Base-by-base conservation (phyloP, 441 rosid genomes). In the Corymbia calophylla region DNA sequence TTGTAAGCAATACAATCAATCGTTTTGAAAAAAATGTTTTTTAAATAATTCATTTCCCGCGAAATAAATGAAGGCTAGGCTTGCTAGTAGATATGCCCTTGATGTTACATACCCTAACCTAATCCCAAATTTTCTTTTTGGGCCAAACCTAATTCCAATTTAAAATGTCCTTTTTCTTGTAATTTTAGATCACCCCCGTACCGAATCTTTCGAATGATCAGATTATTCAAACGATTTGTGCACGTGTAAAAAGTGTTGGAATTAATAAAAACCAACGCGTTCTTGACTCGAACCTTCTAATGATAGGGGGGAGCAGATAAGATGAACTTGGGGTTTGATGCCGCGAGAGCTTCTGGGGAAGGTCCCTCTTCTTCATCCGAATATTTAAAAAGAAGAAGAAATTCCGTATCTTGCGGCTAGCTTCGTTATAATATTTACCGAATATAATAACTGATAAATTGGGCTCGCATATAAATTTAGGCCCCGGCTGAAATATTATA, bases 1-100 rank as follows among this genome's bases (percentile, higher is more conserved):
- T 58, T 58, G 0, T 10, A 25, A 58, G 3, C 0, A 0, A 58
- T 10, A 58, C 1, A 58, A 9, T 9, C 0, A 0, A 0, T 25
- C 1, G 0, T 58, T 58, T 58, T 58, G 25, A 25, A 0, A 14
- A 58, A 58, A 10, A 9, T 1, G 9, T n/a, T 25, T 58, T 25
- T 1, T 23, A 58, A 25, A 58, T 25, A 0, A 58, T 58, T 25
- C 1, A 58, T 58, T 58, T 56, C 17, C 14, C 1, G 0, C 3
- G 2, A 58, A 23, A 58, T 58, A 58, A 58, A 58, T 9, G n/a
- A 3, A 58, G n/a, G 6, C 64, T 58, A 58, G 25, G 25, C 23
- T 32, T 66, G 35, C 12, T 0, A 31, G 15, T 12, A 9, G 23
- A 17, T 31, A 31, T 31, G 77, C 23, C 77, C 39, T 17, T 17